Base-by-base conservation (phyloP, 1,139 yeast genomes). In the Pichia norvegensis region DNA sequence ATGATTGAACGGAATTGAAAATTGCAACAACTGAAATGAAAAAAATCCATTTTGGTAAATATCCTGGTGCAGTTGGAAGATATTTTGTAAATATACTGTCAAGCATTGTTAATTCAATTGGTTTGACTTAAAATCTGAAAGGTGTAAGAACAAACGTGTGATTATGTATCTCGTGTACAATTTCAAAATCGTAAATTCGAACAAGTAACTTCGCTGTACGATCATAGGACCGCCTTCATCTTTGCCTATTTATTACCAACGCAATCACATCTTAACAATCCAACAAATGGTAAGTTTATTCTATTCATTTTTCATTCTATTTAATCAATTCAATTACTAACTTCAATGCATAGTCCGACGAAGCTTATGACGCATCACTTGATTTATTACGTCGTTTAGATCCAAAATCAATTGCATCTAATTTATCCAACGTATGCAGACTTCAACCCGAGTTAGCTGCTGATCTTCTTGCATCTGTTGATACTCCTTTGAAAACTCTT, bases 1-100 rank as follows among this genome's bases (percentile, higher is more conserved):
- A 92, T n/a, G 95, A 81, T 67, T 92, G 98, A 21, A 78, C 68
- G 0, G 97, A 87, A 64, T 92, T 92, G 74, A 92, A 88, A 29
- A 86, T 70, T 2, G 97, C 87, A 16, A 92, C 96, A 4, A 83
- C 81, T 0, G 97, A 85, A 59, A 88, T 85, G 52, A 82, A 77
- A 29, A 81, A 65, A 46, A 81, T 69, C 88, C 88, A 82, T 63
- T 79, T 79, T 41, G 88, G 87, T 43, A 82, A 65, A 43, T 70
- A 60, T 11, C 81, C 81, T 16, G 72, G 70, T 1, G 71, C 49
- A 23, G 65, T 61, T 21, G 79, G 79, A 14, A 74, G 43, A 40
- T 55, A 52, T 9, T 48, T 29, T 10, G 42, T 46, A 16, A 48
- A 33, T 19, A 46, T 16, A 17, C 44, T 38, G 17, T 46, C 49